Percentiles rank a stretch among this genome's conserved stretches.
Evolutionary conservation across 179 eudicot genomes (phyloP).

Genomic region (Heliamphora pulchella): DNA sequence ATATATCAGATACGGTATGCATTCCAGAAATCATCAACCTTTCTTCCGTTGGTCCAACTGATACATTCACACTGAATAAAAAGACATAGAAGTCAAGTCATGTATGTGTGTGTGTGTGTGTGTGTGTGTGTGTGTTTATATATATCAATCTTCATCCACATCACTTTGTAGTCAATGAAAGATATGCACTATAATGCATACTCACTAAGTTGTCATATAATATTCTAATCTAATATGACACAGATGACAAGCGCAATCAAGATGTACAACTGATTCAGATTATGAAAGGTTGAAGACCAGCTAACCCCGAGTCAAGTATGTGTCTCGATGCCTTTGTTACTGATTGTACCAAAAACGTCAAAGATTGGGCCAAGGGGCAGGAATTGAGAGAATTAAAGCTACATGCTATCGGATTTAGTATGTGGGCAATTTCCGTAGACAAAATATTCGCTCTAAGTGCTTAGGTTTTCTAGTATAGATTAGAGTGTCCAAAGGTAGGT

Average conservation of each 20-base stretch:
- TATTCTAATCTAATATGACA: background rate
- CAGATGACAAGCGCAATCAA: conserved; percentile 2
- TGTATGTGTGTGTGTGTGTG: too few species aligned
- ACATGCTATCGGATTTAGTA: too few species aligned
- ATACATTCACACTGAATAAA: conserved; percentile 59
- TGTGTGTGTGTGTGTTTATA: background rate
- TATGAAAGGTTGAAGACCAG: background rate
- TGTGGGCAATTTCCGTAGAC: too few species aligned
- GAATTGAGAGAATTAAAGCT: too few species aligned
- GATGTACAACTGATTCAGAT: background rate
- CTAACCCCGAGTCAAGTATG: background rate
- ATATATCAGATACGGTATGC: conserved; percentile 84
- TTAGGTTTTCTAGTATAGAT: too few species aligned
- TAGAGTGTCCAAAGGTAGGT: too few species aligned
- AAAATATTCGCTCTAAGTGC: too few species aligned
- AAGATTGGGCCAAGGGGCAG: too few species aligned
- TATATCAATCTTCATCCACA: background rate
- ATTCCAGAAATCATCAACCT: conserved; percentile 79
- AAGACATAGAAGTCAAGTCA: background rate
- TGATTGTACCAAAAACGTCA: too few species aligned
- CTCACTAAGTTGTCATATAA: background rate
- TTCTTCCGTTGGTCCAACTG: conserved; percentile 64
- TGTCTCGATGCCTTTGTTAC: background rate
- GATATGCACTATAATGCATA: background rate
- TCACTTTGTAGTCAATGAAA: background rate